These are phyloP conservation scores for Cystofilobasidium ferigula DNA, from an alignment of 768 basidiomycete species.

Conservation along the genomic window DNA sequence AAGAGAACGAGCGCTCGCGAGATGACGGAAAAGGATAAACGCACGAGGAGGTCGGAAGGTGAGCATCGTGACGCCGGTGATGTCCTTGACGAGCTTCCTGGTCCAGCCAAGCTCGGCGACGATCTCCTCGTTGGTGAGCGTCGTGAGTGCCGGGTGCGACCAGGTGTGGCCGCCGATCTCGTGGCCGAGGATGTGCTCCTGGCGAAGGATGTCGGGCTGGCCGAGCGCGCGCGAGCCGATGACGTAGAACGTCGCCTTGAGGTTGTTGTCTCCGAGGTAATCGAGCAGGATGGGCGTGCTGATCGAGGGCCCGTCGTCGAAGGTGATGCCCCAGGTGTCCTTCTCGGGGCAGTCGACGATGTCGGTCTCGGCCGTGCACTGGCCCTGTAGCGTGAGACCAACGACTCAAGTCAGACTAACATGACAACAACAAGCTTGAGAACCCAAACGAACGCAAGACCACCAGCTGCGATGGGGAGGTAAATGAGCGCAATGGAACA, in stretches of 20 bases:
- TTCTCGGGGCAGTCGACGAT: conserved; percentile 52
- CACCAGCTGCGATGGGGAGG: conserved; percentile 2
- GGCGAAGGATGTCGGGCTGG: conserved; percentile 56
- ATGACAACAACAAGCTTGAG: too few relatives aligned
- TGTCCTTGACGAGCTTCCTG: conserved; percentile 71
- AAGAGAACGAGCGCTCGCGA: not conserved
- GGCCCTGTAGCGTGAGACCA: not conserved
- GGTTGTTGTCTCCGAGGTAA: conserved; percentile 48
- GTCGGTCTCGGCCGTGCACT: conserved; percentile 19
- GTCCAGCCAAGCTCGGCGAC: conserved; percentile 85
- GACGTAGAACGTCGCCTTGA: conserved; percentile 77
- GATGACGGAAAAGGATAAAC: not conserved
- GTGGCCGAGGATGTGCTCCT: conserved; percentile 65
- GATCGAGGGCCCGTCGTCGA: conserved; percentile 48
- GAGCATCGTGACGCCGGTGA: conserved; percentile 58
- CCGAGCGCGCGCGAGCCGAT: conserved; percentile 45
- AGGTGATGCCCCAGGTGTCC: conserved; percentile 47
- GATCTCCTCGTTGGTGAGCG: conserved; percentile 63
- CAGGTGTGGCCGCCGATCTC: conserved; percentile 65
- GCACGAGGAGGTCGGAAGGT: conserved; percentile 55
- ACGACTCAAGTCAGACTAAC: not conserved
- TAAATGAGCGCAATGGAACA: too few relatives aligned
- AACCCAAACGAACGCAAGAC: conserved; percentile 4
- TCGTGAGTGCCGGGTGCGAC: conserved; percentile 54
- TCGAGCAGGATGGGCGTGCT: conserved; percentile 63